These are phyloP conservation scores for Marsdenia floribunda DNA, from an alignment of 257 asterid species.

Conservation along the genomic window DNA sequence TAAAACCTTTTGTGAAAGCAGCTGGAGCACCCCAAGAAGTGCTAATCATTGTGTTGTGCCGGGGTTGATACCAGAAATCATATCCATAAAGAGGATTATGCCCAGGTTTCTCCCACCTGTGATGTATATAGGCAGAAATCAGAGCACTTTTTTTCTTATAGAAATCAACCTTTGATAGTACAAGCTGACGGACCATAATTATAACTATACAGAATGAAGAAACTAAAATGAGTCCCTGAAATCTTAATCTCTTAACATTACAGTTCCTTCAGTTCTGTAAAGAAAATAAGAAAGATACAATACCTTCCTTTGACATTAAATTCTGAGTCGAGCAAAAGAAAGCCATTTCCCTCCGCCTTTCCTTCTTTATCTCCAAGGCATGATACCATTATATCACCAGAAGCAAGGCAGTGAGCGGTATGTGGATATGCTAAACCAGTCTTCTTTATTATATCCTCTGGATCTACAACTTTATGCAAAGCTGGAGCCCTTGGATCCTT, in stretches of 20 bases:
- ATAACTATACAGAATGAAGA: too few species aligned
- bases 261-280: too few species aligned
- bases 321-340: slow-evolving; percentile 82
- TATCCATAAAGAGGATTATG: slow-evolving; percentile 85
- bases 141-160: background rate
- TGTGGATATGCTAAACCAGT: slow-evolving; percentile 96
- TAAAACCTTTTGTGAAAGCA: slow-evolving; percentile 85
- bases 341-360: slow-evolving; percentile 87
- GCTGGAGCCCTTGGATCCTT: slow-evolving; percentile 83
- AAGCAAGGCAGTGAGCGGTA: slow-evolving; percentile 97
- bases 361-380: slow-evolving; percentile 98
- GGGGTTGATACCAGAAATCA: slow-evolving; percentile 99
- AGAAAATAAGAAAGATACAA: background rate
- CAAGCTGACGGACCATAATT: background rate
- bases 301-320: slow-evolving; percentile 98
- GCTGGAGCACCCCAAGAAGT: slow-evolving; percentile 94
- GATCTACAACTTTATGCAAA: slow-evolving; percentile 68
- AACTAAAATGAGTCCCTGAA: background rate
- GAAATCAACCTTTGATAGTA: too few species aligned
- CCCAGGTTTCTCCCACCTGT: slow-evolving; percentile 98
- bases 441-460: slow-evolving; percentile 58
- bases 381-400: slow-evolving; percentile 95
- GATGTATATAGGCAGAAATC: background rate
- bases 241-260: background rate
- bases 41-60: slow-evolving; percentile 96